Base-by-base conservation (phyloP, 495 filamentous ascomycete genomes). In the Penicillium cinerascens region DNA sequence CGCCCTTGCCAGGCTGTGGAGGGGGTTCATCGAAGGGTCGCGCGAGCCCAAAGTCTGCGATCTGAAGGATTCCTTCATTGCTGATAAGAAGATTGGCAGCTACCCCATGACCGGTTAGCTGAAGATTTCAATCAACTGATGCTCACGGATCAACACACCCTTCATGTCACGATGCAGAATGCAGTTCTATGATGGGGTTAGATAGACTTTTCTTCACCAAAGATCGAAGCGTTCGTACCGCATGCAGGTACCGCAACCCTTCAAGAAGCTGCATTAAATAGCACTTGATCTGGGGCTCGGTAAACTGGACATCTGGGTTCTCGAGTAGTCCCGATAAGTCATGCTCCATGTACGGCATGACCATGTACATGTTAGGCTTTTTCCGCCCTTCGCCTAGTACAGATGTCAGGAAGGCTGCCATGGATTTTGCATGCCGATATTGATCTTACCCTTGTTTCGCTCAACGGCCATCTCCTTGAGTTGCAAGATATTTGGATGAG, bases 121-220 rank as follows among this genome's bases (percentile, higher is more conserved):
- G 38, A 33, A 15, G 17, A 42, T 41, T 18, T 11, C 17, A 10
- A 10, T 15, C 1, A 23, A 10, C n/a, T 6, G 9, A 38, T 11
- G 9, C 40, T 26, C 26, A 8, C 16, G 6, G 11, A 33, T 16
- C 26, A 22, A 64, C 60, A 49, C 47, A 76, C 79, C 79, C 76
- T 98, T 98, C 93, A 98, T 97, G 61, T 98, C 93, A 67, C 93
- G 84, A 68, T 98, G 93, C 15, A 98, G 71, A 50, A 97, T 96
- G 44, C 87, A 83, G 58, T 82, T 92, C 64, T 83, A 52, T 47
- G 37, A 35, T 20, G 59, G 37, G n/a, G 21, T 54, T 22, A 46
- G 39, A 11, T 25, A n/a, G 21, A 5, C n/a, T 11, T 36, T 29
- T 25, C 16, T 13, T 26, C 17, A 9, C 40, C 1, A 8, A 23